Evolutionary conservation across 116 monocot genomes (phyloP), one percentile per base, ranked within the genome.

Genomic region (Phalaenopsis hybrid): DNA sequence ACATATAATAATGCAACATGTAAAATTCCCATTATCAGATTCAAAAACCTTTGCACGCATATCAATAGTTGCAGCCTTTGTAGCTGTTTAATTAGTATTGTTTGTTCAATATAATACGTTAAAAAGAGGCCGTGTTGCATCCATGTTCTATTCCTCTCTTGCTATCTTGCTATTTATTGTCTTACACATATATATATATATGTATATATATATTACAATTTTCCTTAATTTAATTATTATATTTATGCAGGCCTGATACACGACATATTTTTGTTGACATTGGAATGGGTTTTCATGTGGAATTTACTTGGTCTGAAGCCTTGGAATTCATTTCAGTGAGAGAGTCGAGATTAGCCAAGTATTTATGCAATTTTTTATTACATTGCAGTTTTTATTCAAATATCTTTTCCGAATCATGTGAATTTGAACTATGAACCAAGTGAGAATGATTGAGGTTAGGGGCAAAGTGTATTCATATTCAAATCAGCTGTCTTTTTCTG

Each of bases 241-340:
- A 20, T 79, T 44, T 78, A 33, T 88, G 79, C 88, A 94, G 92
- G 70, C 87, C 90, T 63, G 89, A 94, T 82, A 88, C 88, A 31
- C 79, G 83, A 23, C 94, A 86, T 84, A 90, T 94, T 81, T 94
- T 92, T 89, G 90, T 94, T 44, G 94, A 92, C 55, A 79, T 94
- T 82, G 94, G 94, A 70, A 85, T 94, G 78, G 92, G 94, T 37
- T 94, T 94, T 83, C 94, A 94, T 83, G 94, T 92, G 11, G 90
- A 94, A 78, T 94, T 94, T 84, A 92, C 94, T 70, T 94, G 92
- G 94, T 89, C 86, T 21, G 92, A 94, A 88, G 94, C 94, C n/a
- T 72, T 94, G 81, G 82, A 89, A 21, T 90, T 94, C 70, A 88
- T 92, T 69, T 84, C 83, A 70, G 87, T 94, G 15, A 88, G 79